Conservation (phyloP, 176 grass and related monocot genomes). For the Pontederia crassipes region DNA sequence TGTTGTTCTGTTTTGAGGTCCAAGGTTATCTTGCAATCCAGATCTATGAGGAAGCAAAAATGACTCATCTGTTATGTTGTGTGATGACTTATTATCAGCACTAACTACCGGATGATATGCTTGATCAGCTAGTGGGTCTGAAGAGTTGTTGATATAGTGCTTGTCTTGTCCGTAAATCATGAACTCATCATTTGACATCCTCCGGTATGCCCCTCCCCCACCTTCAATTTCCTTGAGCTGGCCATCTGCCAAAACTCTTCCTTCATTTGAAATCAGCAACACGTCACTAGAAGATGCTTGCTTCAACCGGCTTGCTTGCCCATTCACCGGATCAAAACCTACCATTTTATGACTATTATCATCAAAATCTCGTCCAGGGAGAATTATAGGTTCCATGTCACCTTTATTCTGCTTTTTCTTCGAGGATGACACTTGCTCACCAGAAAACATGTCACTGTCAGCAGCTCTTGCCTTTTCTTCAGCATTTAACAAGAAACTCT, state of each 20-base stretch:
- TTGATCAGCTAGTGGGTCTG: constrained; percentile 75
- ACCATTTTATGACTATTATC: constrained; percentile 19
- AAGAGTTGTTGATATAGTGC: constrained; percentile 29
- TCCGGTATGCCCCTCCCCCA: constrained; percentile 44
- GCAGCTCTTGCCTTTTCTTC: constrained; percentile 63
- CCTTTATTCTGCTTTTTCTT: constrained; percentile 44
- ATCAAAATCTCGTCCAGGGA: constrained; percentile 38
- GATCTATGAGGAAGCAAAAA: constrained; percentile 86
- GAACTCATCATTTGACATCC: constrained; percentile 53
- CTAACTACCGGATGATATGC: constrained; percentile 31
- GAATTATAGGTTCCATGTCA: constrained; percentile 54
- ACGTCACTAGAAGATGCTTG: constrained; percentile 52
- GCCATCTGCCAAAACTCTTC: constrained; percentile 36
- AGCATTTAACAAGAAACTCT: constrained; percentile 70
- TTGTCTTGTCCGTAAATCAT: constrained; percentile 64
- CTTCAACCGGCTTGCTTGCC: constrained; percentile 40
- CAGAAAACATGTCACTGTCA: constrained; percentile 56
- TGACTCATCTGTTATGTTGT: constrained; percentile 52
- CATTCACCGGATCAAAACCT: constrained; percentile 65
- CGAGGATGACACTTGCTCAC: constrained; percentile 39
- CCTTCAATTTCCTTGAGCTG: constrained; percentile 87
- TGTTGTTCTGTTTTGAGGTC: constrained; percentile 34
- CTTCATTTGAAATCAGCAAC: constrained; percentile 49
- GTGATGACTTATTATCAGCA: constrained; percentile 35
- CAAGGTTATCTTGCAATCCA: constrained; percentile 29